Evolutionary conservation across 1,139 yeast species (phyloP).

Genomic region (Suhomyces wounanorum): DNA sequence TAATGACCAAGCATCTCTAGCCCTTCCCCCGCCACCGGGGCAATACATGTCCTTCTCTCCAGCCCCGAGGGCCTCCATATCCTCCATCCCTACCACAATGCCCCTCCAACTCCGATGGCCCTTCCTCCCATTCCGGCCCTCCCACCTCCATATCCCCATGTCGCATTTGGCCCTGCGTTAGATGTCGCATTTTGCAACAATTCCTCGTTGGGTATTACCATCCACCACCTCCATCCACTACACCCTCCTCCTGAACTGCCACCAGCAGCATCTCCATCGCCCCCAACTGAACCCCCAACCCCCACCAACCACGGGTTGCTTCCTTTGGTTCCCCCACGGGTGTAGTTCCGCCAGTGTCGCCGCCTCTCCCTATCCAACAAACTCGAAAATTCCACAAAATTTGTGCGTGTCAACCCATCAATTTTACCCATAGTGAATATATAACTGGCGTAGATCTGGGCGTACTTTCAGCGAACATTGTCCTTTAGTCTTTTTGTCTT

Average conservation of each 20-base stretch:
- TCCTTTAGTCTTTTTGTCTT: background rate
- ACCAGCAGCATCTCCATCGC: background rate
- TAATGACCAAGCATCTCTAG: too few species aligned
- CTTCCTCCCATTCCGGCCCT: background rate
- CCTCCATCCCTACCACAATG: background rate
- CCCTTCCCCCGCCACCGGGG: too few species aligned
- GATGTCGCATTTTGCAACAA: constrained; percentile 6
- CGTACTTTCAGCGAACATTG: background rate
- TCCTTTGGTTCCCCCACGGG: background rate
- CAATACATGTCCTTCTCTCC: too few species aligned
- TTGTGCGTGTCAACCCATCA: constrained; percentile 12
- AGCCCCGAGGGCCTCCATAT: too few species aligned
- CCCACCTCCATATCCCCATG: background rate
- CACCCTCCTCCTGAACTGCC: background rate
- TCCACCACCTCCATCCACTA: background rate
- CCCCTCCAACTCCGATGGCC: background rate
- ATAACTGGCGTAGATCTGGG: constrained; percentile 6
- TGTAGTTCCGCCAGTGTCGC: background rate
- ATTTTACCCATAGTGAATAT: constrained; percentile 6
- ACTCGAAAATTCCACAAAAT: constrained; percentile 8
- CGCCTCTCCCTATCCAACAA: constrained; percentile 8
- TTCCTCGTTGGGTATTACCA: constrained; percentile 1
- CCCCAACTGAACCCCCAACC: background rate
- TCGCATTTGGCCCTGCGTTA: background rate
- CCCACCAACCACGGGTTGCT: background rate